Evolutionary conservation across 345 rosid species (phyloP), one percentile per base, ranked within the genome.

Genomic region (Schrenkiella parvula): DNA sequence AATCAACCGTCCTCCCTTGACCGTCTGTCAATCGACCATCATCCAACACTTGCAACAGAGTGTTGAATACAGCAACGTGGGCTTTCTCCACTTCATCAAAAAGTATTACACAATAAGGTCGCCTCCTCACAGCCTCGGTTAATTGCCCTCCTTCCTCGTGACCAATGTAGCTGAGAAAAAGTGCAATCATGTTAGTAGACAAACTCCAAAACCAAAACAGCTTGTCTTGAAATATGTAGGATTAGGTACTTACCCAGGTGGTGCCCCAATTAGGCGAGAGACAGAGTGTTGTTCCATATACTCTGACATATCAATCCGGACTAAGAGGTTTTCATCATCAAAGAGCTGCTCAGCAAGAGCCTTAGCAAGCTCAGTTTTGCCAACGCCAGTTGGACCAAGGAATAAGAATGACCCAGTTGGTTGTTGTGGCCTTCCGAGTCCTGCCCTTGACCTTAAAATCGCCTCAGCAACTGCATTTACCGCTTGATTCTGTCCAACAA

Each of bases 31-130:
- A 64, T 53, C 98, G 76, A 46, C 97, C 97, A 44, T 91, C 97
- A 62, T 93, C 98, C 77, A 93, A 64, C 18, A 93, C 97, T 72
- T 93, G 97, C 11, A 93, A 96, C n/a, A 93, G 86, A 0, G 97
- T 85, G 78, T 93, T 93, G 47, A 93, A 91, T 1, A 93, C 96
- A 31, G 98, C 74, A n/a, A 86, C 73, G 42, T 89, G 98, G 6
- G 98, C 96, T 60, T 91, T 93, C 81, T 93, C 98, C 51, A 91
- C 98, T 82, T 91, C 96, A 63, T 93, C 97, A 53, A 93, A 93
- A 12, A 93, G 74, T 5, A 91, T 77, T 0, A 91, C 97, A 29
- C 97, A 88, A 34, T 85, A 93, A 6, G 97, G 97, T 38, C 97
- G 75, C 26, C 97, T 82, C 81, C 97, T 88, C 39, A 93, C 96